These are phyloP conservation scores for Elsinoe fawcettii DNA, from an alignment of 2,329 filamentous ascomycete genomes.

Conservation along the genomic window DNA sequence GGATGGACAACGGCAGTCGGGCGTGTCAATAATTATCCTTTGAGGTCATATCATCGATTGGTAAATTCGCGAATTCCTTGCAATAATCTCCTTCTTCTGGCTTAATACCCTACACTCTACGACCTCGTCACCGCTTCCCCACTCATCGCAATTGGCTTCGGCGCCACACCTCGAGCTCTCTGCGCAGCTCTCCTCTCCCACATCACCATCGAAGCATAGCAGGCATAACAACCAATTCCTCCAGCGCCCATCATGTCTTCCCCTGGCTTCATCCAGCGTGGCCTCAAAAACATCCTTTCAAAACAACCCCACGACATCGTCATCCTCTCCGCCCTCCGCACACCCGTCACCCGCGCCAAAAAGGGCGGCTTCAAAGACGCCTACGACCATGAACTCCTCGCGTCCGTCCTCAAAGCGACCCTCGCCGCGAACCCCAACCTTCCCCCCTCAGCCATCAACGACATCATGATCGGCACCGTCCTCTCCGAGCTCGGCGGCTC, in stretches of 20 bases:
- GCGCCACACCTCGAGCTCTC: neutral
- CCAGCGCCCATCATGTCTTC: neutral
- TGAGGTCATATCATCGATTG: neutral
- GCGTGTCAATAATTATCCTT: conserved; percentile 1
- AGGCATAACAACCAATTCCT: neutral
- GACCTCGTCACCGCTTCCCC: neutral
- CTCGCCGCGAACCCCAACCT: conserved; percentile 65
- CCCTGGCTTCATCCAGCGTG: conserved; percentile 29
- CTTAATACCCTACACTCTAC: no score
- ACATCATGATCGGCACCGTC: conserved; percentile 81
- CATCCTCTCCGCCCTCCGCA: conserved; percentile 83
- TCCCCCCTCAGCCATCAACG: conserved; percentile 61
- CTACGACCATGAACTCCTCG: conserved; percentile 82
- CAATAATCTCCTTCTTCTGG: neutral
- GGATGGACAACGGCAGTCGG: conserved; percentile 1
- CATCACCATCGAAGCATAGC: neutral
- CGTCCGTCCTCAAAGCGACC: conserved; percentile 58
- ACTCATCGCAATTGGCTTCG: neutral
- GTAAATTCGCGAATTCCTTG: neutral
- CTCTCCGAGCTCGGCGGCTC: conserved; percentile 83
- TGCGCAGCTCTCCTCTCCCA: neutral
- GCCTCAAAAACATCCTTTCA: conserved; percentile 66
- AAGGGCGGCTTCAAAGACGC: conserved; percentile 79
- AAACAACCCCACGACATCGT: conserved; percentile 77
- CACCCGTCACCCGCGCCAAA: conserved; percentile 74